Evolutionary conservation across 2,329 filamentous ascomycete species (phyloP), one percentile per base, ranked within the genome.

Genomic region (Aspergillus sp.): DNA sequence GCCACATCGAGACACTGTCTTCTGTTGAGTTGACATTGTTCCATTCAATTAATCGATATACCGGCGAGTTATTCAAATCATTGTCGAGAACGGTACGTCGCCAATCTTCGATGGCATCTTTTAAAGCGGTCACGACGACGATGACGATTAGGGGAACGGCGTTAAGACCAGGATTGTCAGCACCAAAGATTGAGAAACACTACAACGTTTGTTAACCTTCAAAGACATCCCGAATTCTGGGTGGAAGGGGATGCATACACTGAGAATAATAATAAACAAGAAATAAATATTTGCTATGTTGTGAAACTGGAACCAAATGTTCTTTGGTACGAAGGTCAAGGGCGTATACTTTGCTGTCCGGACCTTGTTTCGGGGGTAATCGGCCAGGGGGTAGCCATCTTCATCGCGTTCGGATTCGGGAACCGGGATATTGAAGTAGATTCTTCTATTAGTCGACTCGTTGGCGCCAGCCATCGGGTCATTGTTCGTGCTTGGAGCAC

Each of bases 221-320:
- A 13, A 32, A 10, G 19, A 35, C 33, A 13, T 7, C 12, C 8
- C 11, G 19, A 13, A 13, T n/a, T 13, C 11, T 9, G 11, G n/a
- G 13, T 31, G 37, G 9, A 37, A 42, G 33, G 35, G 31, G 41
- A 35, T 44, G 78, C 90, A 77, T 84, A 97, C 93, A 60, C 85
- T 84, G 47, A 98, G 79, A 62, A 98, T 95, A 64, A 96, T 90
- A 58, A 91, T 79, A 71, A 97, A 96, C 56, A 97, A 76, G 78
- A 98, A 98, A 72, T 97, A 98, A 42, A 97, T 85, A 67, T 98
- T 98, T 62, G 93, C 93, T 59, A 98, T 86, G 62, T 97, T 97
- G 70, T 98, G 91, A 64, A 98, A 97, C 68, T 98, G 94, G 53
- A 95, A 88, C 82, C 85, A 98, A 61, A 98, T 64, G 69, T 98